A percentile compares a stretch with the other conserved stretches of the same genome.
Conservation (phyloP, 169 alveolate species). For the Plasmodium coatneyi region DNA sequence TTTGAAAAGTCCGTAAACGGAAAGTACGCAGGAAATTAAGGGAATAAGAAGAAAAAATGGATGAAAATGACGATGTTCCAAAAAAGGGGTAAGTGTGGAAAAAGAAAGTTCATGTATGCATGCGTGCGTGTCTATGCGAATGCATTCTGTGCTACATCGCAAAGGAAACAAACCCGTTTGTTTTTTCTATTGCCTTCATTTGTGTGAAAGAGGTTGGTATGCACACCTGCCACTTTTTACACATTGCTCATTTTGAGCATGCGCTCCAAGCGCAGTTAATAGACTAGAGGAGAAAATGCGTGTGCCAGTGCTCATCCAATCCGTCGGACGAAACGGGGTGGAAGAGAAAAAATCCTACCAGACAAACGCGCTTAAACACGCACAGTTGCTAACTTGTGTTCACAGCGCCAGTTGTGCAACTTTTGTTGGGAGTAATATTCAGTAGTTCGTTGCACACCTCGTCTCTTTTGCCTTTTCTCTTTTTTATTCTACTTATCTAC, state of each 20-base stretch:
- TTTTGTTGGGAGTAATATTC: not conserved
- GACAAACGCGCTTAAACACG: not conserved
- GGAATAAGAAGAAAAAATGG: conserved; percentile 35
- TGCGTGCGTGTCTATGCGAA: not conserved
- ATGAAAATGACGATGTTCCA: conserved; percentile 26
- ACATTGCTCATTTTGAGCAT: not conserved
- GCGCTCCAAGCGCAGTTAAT: not conserved
- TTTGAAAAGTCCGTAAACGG: conserved; percentile 11
- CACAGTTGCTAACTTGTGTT: not conserved
- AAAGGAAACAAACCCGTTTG: not conserved
- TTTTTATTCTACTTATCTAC: not conserved
- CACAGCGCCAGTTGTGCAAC: not conserved
- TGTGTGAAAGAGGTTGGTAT: not conserved
- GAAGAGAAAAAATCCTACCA: not conserved
- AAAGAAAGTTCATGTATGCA: not conserved
- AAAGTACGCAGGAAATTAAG: not conserved
- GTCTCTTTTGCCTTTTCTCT: not conserved
- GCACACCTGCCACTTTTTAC: not conserved
- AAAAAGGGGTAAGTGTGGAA: conserved; percentile 43
- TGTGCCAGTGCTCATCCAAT: not conserved
- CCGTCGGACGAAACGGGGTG: not conserved
- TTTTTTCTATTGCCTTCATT: not conserved
- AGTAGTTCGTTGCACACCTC: not conserved
- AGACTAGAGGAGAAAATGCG: not conserved
- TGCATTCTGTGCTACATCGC: not conserved